These are phyloP conservation scores for Juncus inflexus DNA, from an alignment of 176 grass and related monocot species.

Conservation along the genomic window DNA sequence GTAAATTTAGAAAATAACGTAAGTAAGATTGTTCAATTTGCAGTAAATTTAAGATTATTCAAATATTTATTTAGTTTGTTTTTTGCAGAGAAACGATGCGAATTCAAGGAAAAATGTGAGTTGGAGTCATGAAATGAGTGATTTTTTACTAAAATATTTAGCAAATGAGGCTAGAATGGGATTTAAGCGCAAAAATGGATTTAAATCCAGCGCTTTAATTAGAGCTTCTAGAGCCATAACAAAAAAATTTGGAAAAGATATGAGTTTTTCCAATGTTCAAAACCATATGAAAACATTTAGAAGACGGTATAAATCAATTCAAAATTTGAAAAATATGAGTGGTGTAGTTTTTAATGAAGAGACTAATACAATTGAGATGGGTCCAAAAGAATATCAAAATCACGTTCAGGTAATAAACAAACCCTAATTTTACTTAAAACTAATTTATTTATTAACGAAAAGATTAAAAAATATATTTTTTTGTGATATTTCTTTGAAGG, in stretches of 20 bases:
- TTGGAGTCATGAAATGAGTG: slow-evolving; percentile 11
- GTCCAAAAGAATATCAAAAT: slow-evolving; percentile 7
- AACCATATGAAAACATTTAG: slow-evolving; percentile 14
- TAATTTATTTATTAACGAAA: too few relatives aligned
- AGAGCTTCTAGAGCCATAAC: slow-evolving; percentile 1
- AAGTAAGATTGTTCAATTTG: too few relatives aligned
- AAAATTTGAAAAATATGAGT: slow-evolving; percentile 2
- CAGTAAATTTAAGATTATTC: too few relatives aligned
- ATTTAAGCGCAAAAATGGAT: neutral
- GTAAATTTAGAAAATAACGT: neutral
- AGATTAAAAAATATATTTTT: too few relatives aligned
- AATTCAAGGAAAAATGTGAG: slow-evolving; percentile 14
- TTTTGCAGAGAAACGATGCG: slow-evolving; percentile 4
- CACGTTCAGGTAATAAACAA: slow-evolving; percentile 11
- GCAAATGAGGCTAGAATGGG: neutral
- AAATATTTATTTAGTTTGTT: too few relatives aligned
- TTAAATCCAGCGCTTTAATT: slow-evolving; percentile 1
- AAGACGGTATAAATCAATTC: slow-evolving; percentile 4
- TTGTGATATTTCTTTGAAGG: neutral
- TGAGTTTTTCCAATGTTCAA: slow-evolving; percentile 20
- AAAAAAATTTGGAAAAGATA: slow-evolving; percentile 14
- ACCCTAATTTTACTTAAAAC: too few relatives aligned
- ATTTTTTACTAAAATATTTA: slow-evolving; percentile 16
- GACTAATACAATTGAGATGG: slow-evolving; percentile 16
- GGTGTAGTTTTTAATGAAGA: slow-evolving; percentile 10